phyloP scores from a whole-genome alignment of 805 yeast species.

The Lipomyces lipofer region DNA sequence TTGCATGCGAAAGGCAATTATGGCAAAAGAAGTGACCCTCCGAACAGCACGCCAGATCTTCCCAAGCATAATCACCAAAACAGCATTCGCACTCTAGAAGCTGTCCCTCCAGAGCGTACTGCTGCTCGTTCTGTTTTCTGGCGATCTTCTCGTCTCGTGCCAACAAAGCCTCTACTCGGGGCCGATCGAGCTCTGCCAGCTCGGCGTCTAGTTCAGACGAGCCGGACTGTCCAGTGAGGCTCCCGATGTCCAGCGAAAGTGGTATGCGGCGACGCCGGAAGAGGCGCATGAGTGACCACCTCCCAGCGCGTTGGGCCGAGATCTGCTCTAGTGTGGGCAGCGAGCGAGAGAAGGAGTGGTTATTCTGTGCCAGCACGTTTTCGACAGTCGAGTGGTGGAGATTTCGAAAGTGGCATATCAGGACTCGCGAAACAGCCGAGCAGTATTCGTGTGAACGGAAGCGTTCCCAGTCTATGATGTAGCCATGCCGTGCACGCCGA shows the following conservation, averaged over 20 bases:
- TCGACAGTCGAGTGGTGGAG: constrained; percentile 19
- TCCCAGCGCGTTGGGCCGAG: constrained; percentile 11
- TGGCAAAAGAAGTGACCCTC: constrained; percentile 29
- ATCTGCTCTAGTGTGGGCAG: constrained; percentile 16
- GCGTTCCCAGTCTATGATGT: constrained; percentile 16
- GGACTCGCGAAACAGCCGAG: constrained; percentile 12
- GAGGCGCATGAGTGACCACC: constrained; percentile 18
- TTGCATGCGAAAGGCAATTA: constrained; percentile 18
- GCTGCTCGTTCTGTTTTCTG: constrained; percentile 15
- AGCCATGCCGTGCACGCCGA: constrained; percentile 12
- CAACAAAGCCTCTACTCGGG: constrained; percentile 1
- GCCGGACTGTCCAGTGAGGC: constrained; percentile 12
- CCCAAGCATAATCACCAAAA: constrained; percentile 30
- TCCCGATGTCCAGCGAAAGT: constrained; percentile 4
- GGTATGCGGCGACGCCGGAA: constrained; percentile 3
- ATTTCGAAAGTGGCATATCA: constrained; percentile 10
- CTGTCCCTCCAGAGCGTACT: constrained; percentile 23
- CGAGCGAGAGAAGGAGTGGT: constrained; percentile 18
- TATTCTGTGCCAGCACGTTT: constrained; percentile 21
- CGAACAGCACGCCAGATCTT: constrained; percentile 29
- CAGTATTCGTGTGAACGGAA: constrained; percentile 26
- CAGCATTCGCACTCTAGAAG: constrained; percentile 31
- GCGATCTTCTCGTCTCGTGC: constrained; percentile 20
- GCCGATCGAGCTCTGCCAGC: constrained; percentile 7
- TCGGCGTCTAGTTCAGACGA: constrained; percentile 25